Evolutionary conservation across 2,329 filamentous ascomycete genomes (phyloP).

Genomic region (Botryosphaeria agaves): DNA sequence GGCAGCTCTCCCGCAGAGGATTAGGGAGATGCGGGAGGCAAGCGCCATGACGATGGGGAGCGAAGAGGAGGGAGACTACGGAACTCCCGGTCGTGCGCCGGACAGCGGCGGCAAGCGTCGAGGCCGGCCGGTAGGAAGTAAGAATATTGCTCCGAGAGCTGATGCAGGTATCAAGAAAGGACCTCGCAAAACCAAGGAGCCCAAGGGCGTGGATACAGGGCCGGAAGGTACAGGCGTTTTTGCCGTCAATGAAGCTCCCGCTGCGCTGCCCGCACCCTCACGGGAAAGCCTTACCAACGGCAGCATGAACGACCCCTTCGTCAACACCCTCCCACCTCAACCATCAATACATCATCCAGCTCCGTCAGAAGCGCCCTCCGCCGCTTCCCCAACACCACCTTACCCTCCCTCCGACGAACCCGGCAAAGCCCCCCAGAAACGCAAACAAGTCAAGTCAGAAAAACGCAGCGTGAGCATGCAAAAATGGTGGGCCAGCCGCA

Average conservation of each 20-base stretch:
- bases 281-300: too few relatives aligned
- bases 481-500: conserved; percentile 27
- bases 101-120: conserved; percentile 8
- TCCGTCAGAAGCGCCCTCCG: neutral
- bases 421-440: neutral
- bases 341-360: too few relatives aligned
- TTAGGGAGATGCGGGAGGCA: conserved; percentile 27
- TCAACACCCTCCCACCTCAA: neutral
- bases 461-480: conserved; percentile 27
- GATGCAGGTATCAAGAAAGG: conserved; percentile 33
- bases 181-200: conserved; percentile 16
- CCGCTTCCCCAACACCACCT: neutral
- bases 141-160: conserved; percentile 26
- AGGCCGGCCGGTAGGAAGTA: conserved; percentile 25
- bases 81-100: conserved; percentile 2
- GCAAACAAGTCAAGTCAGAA: conserved; percentile 16
- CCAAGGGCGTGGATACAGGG: neutral
- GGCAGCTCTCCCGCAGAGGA: conserved; percentile 16
- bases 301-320: too few relatives aligned
- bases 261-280: neutral
- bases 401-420: too few relatives aligned
- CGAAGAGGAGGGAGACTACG: conserved; percentile 5
- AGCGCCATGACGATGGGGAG: conserved; percentile 11
- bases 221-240: neutral
- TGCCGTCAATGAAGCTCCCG: neutral